Base-by-base conservation (phyloP, 2,329 filamentous ascomycete species). In the Parasarocladium wereldwijsianum region DNA sequence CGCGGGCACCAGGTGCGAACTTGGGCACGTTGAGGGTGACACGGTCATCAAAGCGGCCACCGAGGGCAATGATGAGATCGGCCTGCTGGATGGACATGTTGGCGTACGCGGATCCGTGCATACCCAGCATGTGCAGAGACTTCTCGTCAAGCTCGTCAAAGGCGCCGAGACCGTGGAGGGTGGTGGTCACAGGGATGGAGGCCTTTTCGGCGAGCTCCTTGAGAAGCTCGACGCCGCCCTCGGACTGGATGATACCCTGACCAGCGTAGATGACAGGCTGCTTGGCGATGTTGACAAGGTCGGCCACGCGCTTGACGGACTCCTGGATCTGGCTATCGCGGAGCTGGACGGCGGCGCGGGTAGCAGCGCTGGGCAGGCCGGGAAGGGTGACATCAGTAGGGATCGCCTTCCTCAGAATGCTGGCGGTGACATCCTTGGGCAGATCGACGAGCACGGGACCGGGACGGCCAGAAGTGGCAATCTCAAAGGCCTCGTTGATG, bases 81-180 rank as follows among this genome's bases (percentile, higher is more conserved):
- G 90, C 82, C 52, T 93, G 81, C 57, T 98, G 87, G 64, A 98
- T 94, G 11, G 90, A 75, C 79, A 94, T 84, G 64, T 98, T 98
- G 51, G 90, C 90, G 48, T 93, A 98, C 6, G 85, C 86, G 7
- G 86, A 80, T 36, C 90, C 90, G 63, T 96, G 87, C 90, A 96
- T 96, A 40, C 90, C 90, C 17, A 96, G 74, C 90, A 98, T 98
- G 60, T 96, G 86, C 30, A 96, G 68, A 25, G 86, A 80, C 69
- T 93, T 94, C 41, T 84, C 74, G 47, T 96, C 84, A 9, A 90
- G 70, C 61, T 96, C 90, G 46, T 96, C 86, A 41, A 79, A 96
- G 14, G 74, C 83, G 44, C 90, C 90, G 7, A 98, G 72, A 43
- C 86, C 90, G 47, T 93, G 86, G 6, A 98, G 75, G 32, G 90